These are phyloP conservation scores for Pseudonitzschia delicatissima DNA, from an alignment of 108 stramenopile species.

Conservation along the genomic window DNA sequence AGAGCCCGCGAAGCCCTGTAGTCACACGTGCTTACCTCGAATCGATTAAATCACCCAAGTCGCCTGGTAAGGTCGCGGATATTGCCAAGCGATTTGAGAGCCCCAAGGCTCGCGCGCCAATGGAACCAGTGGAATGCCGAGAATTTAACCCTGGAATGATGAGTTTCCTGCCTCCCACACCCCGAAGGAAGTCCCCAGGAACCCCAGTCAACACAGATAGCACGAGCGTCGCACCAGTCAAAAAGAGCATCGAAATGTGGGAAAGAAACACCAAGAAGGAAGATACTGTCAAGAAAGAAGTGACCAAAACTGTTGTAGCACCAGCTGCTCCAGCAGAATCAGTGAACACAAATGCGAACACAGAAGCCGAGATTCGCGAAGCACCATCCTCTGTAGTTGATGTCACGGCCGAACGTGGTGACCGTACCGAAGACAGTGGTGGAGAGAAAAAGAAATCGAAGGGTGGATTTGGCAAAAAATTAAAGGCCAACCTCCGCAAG, in stretches of 20 bases:
- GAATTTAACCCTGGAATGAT: background rate
- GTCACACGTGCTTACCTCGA: background rate
- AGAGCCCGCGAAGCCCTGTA: background rate
- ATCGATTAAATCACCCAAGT: background rate
- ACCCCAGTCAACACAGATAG: background rate
- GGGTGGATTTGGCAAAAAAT: too few species aligned
- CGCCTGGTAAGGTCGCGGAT: background rate
- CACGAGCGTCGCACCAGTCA: background rate
- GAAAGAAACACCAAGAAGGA: background rate
- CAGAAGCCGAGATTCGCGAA: background rate
- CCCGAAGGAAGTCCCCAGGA: background rate
- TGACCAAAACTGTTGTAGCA: too few species aligned
- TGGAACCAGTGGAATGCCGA: background rate
- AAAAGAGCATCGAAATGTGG: background rate
- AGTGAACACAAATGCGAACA: background rate
- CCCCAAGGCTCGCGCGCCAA: background rate
- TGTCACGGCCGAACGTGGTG: background rate
- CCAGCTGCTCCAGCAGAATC: too few species aligned
- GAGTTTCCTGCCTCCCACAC: conserved; percentile 2
- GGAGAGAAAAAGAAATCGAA: background rate
- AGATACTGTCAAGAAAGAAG: too few species aligned
- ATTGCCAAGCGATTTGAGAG: conserved; percentile 4
- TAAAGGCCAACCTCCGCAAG: background rate
- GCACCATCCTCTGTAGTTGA: background rate
- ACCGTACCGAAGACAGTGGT: background rate